A percentile compares a stretch with the other conserved stretches of the same genome.
These are phyloP conservation scores for Bimuria novae-zelandiae DNA, from an alignment of 2,329 filamentous ascomycete species.

Conservation along the genomic window DNA sequence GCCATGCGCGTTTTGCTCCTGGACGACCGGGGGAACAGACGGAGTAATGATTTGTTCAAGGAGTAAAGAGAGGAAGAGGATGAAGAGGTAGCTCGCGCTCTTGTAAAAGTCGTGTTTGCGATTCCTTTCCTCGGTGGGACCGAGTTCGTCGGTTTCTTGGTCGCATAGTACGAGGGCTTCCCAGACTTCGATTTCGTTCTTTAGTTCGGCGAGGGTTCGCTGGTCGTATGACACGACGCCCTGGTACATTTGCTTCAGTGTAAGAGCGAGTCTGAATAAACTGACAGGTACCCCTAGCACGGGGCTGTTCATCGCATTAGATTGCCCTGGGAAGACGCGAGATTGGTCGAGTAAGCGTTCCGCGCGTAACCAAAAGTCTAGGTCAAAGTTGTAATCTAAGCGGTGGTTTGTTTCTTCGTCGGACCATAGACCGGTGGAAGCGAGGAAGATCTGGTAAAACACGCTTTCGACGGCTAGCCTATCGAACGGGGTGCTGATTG, in stretches of 20 bases:
- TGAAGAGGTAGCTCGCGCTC: constrained; percentile 15
- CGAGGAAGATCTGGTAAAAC: constrained; percentile 23
- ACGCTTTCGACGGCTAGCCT: constrained; percentile 23
- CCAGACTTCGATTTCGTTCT: constrained; percentile 18
- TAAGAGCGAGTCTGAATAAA: constrained; percentile 20
- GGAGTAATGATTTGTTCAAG: constrained; percentile 10
- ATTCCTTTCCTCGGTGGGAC: not conserved
- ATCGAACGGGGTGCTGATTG: constrained; percentile 16
- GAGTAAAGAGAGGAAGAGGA: constrained; percentile 21
- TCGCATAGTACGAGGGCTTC: constrained; percentile 16
- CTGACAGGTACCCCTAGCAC: constrained; percentile 19
- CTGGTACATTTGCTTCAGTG: constrained; percentile 17
- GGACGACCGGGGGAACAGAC: not conserved
- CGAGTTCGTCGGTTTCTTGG: constrained; percentile 10
- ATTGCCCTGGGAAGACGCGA: constrained; percentile 15
- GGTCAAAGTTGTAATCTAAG: constrained; percentile 17
- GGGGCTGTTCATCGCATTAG: constrained; percentile 20
- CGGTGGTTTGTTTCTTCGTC: constrained; percentile 6
- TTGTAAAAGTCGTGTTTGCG: constrained; percentile 13
- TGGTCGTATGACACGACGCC: not conserved
- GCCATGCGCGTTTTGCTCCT: not conserved
- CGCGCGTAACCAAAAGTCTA: constrained; percentile 17
- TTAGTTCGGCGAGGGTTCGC: constrained; percentile 2
- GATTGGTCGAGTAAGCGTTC: constrained; percentile 15
- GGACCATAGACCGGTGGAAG: constrained; percentile 22